Evolutionary conservation across 1,139 yeast genomes (phyloP).

Genomic region (Saccharomycopsis phalli): DNA sequence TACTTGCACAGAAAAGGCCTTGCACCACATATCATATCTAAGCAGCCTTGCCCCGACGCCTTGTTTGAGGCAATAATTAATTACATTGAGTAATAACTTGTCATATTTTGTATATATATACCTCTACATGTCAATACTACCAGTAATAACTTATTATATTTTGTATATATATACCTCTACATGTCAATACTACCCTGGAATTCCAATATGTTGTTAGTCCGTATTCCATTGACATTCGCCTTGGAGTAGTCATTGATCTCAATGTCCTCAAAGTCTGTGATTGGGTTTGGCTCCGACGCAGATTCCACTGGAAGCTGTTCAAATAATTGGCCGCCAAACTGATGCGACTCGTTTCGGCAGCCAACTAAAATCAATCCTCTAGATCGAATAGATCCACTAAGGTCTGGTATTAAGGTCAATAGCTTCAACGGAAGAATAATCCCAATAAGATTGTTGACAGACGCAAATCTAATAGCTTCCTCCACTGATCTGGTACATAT

Average conservation of each 20-base stretch:
- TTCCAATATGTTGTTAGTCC: slow-evolving; percentile 55
- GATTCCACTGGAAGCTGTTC: slow-evolving; percentile 4
- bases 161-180: slow-evolving; percentile 32
- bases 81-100: not conserved
- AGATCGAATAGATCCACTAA: slow-evolving; percentile 67
- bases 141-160: slow-evolving; percentile 27
- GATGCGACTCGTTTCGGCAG: slow-evolving; percentile 30
- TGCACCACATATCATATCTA: slow-evolving; percentile 54
- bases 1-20: slow-evolving; percentile 47
- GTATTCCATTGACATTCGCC: slow-evolving; percentile 57
- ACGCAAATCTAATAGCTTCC: slow-evolving; percentile 65
- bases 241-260: slow-evolving; percentile 32
- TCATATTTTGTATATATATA: no score
- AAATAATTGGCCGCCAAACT: slow-evolving; percentile 15
- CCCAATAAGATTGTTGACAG: slow-evolving; percentile 77
- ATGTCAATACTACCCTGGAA: slow-evolving; percentile 65
- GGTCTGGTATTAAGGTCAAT: slow-evolving; percentile 63
- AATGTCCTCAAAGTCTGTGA: slow-evolving; percentile 26
- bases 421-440: slow-evolving; percentile 66
- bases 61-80: slow-evolving; percentile 33
- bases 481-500: slow-evolving; percentile 44
- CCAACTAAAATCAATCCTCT: slow-evolving; percentile 81
- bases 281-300: slow-evolving; percentile 24
- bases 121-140: slow-evolving; percentile 52
- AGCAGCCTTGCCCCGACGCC: slow-evolving; percentile 62